phyloP scores from a whole-genome alignment of 306 rosid species.

The Malus fusca region DNA sequence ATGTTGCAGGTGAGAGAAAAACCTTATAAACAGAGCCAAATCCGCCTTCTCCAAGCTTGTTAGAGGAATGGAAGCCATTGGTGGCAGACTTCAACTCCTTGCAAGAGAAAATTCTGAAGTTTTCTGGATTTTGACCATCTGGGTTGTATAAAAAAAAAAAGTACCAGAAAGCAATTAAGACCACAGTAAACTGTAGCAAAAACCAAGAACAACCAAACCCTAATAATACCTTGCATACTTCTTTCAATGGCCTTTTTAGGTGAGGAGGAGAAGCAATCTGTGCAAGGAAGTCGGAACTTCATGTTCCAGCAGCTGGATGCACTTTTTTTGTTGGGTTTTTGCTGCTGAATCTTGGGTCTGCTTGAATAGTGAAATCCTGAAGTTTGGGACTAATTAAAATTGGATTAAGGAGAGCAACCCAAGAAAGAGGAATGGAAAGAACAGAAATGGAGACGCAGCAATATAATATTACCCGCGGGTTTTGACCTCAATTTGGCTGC shows the following conservation, averaged over 20 bases:
- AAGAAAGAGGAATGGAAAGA: neutral
- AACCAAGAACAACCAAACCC: neutral
- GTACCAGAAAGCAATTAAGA: neutral
- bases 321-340: neutral
- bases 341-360: neutral
- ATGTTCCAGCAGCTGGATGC: neutral
- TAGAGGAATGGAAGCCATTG: constrained; percentile 33
- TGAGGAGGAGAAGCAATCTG: constrained; percentile 16
- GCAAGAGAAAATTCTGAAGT: constrained; percentile 52
- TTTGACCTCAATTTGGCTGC: neutral
- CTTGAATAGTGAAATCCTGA: neutral
- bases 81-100: constrained; percentile 70
- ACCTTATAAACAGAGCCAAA: constrained; percentile 86
- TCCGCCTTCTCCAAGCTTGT: constrained; percentile 79
- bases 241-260: neutral
- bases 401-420: neutral
- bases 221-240: constrained; percentile 23
- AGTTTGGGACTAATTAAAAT: neutral
- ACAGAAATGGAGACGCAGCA: neutral
- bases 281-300: constrained; percentile 19
- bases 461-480: neutral
- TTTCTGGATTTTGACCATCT: constrained; percentile 34
- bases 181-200: neutral
- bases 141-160: neutral
- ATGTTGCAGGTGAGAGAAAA: neutral